Evolutionary conservation across 345 rosid genomes (phyloP).

Genomic region (Cardiospermum halicacabum): DNA sequence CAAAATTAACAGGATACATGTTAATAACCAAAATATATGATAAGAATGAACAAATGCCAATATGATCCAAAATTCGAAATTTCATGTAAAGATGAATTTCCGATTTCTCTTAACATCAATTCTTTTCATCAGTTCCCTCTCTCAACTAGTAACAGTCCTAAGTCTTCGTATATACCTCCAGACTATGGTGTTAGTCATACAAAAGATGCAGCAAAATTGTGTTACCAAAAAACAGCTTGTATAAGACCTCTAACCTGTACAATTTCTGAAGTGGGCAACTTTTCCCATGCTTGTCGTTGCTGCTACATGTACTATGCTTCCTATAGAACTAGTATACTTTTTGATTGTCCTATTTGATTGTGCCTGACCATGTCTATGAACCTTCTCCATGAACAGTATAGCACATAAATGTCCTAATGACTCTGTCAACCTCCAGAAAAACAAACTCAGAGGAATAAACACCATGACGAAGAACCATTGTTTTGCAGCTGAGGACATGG

Average conservation of each 20-base stretch:
- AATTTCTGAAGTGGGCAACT: not conserved
- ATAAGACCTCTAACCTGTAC: constrained; percentile 3
- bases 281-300: not conserved
- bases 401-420: not conserved
- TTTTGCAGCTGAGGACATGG: constrained; percentile 67
- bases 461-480: constrained; percentile 37
- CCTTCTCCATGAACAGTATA: not conserved
- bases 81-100: not conserved
- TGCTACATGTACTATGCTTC: not conserved
- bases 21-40: not conserved
- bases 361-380: no score
- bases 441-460: constrained; percentile 25
- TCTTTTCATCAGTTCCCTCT: not conserved
- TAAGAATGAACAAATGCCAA: not conserved
- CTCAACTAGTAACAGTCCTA: not conserved
- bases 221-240: not conserved
- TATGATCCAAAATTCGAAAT: not conserved
- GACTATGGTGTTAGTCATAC: not conserved
- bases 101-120: not conserved
- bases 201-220: not conserved
- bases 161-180: not conserved
- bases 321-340: no score
- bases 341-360: no score
- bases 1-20: not conserved
- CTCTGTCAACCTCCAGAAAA: not conserved